Evolutionary conservation across 78 protist genomes (phyloP), one percentile per base, ranked within the genome.

Genomic region (Cyanophora paradoxa): DNA sequence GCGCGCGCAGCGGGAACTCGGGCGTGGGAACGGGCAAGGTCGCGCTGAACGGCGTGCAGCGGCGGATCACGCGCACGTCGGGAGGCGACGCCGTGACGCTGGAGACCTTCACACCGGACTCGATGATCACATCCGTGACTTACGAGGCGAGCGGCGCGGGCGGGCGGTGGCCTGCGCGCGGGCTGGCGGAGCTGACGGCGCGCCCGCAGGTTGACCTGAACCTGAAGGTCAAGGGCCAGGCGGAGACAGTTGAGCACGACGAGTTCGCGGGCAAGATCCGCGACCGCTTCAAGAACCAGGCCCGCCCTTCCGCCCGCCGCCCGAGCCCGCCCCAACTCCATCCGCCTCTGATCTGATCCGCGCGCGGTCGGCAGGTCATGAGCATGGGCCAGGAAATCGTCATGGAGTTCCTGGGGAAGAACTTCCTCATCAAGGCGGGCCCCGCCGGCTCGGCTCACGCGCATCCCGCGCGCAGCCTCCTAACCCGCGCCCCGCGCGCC

Each of bases 41-140:
- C 26, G 74, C 31, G 5, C 61, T 31, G 56, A 68, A 68, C 61
- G 41, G 41, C 20, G 31, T 68, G n/a, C 70, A 64, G 36, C 70
- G 70, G 10, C 34, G 54, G 19, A 4, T 36, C 10, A 28, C 26
- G 37, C 13, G 17, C 33, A 37, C 26, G 28, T 26, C 33, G 22
- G 20, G 3, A 20, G 70, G 70, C 56, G 70, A 37, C 24, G 19
- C 31, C n/a, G n/a, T 31, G 48, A 2, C 41, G 24, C 48, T 22
- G 14, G 68, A 17, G 6, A 30, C 37, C 48, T 61, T 61, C 46
- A 31, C 22, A 13, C 68, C 68, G 48, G 3, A 1, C 5, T 28
- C 34, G 37, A 34, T 11, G n/a, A 3, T 40, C 36, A 10, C 48
- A 4, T 1, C 3, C n/a, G 20, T 10, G 22, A 17, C n/a, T 4